These are phyloP conservation scores for Saraca asoca DNA, from an alignment of 331 rosid genomes.

Conservation along the genomic window DNA sequence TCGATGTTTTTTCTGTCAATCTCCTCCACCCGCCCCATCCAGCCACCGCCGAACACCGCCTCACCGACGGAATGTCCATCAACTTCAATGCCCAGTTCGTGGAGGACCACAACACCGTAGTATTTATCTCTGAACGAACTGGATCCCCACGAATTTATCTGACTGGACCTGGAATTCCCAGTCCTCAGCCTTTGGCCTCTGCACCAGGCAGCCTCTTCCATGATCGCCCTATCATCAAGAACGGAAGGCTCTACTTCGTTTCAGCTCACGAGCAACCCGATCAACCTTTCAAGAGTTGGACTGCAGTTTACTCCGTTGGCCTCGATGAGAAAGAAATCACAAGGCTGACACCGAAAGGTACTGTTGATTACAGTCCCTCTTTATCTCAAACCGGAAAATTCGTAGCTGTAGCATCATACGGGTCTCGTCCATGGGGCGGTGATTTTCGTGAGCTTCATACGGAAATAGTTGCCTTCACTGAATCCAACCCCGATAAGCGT, in stretches of 20 bases:
- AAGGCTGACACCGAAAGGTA: slow-evolving; percentile 56
- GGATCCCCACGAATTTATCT: slow-evolving; percentile 57
- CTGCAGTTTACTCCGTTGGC: slow-evolving; percentile 59
- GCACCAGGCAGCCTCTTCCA: slow-evolving; percentile 51
- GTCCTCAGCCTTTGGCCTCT: slow-evolving; percentile 41
- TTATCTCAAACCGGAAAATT: slow-evolving; percentile 56
- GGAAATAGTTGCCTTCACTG: slow-evolving; percentile 56
- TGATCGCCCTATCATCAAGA: slow-evolving; percentile 63
- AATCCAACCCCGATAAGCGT: slow-evolving; percentile 44
- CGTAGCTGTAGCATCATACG: slow-evolving; percentile 74
- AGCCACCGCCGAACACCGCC: slow-evolving; percentile 45
- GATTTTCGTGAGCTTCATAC: slow-evolving; percentile 67
- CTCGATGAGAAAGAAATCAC: slow-evolving; percentile 21
- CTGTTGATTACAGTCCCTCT: slow-evolving; percentile 70
- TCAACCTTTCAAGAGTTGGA: slow-evolving; percentile 45
- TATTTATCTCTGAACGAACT: slow-evolving; percentile 72
- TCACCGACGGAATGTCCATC: slow-evolving; percentile 69
- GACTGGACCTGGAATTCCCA: slow-evolving; percentile 39
- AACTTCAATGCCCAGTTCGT: slow-evolving; percentile 80
- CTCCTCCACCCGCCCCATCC: slow-evolving; percentile 24
- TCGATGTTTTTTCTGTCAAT: slow-evolving; percentile 62
- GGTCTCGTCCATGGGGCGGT: slow-evolving; percentile 63
- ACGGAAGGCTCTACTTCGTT: slow-evolving; percentile 53
- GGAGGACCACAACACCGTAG: slow-evolving; percentile 37
- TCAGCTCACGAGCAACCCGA: slow-evolving; percentile 63